A percentile compares a stretch with the other conserved stretches of the same genome.
These are phyloP conservation scores for Naganishia kalamii DNA, from an alignment of 768 basidiomycete species.

Conservation along the genomic window DNA sequence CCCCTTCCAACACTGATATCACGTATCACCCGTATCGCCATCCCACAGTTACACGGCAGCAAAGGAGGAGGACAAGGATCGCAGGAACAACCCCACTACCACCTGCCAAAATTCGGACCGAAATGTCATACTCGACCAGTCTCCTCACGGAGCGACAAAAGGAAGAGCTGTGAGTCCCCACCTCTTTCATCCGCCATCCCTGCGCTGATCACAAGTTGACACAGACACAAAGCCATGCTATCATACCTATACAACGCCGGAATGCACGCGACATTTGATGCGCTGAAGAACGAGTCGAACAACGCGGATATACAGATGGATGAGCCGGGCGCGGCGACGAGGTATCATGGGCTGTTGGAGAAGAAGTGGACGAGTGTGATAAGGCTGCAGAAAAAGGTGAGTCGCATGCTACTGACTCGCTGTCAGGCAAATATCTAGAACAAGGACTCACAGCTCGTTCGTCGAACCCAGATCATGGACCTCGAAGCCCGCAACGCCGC, in stretches of 20 bases:
- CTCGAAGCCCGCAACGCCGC: slow-evolving; percentile 74
- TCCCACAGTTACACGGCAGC: neutral
- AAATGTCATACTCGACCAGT: slow-evolving; percentile 8
- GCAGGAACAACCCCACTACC: neutral
- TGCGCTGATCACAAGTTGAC: neutral
- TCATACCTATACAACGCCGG: slow-evolving; percentile 41
- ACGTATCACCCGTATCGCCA: neutral
- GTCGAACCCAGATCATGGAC: slow-evolving; percentile 72
- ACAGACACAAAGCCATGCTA: slow-evolving; percentile 42
- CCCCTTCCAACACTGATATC: neutral
- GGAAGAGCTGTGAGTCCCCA: slow-evolving; percentile 42
- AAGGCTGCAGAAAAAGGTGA: slow-evolving; percentile 86
- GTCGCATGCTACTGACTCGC: slow-evolving; percentile 7
- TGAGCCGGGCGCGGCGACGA: slow-evolving; percentile 66
- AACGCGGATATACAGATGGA: slow-evolving; percentile 40
- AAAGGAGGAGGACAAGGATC: neutral
- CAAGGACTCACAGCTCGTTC: too few species aligned
- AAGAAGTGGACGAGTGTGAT: slow-evolving; percentile 99
- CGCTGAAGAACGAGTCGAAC: slow-evolving; percentile 42
- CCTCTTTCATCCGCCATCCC: neutral
- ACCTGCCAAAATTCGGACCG: neutral
- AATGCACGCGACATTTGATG: slow-evolving; percentile 37
- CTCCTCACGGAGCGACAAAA: slow-evolving; percentile 44
- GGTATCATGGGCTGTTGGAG: slow-evolving; percentile 78
- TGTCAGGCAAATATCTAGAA: too few species aligned